Evolutionary conservation across 305 asterid species (phyloP), one percentile per base, ranked within the genome.

Genomic region (Rubia balearica): DNA sequence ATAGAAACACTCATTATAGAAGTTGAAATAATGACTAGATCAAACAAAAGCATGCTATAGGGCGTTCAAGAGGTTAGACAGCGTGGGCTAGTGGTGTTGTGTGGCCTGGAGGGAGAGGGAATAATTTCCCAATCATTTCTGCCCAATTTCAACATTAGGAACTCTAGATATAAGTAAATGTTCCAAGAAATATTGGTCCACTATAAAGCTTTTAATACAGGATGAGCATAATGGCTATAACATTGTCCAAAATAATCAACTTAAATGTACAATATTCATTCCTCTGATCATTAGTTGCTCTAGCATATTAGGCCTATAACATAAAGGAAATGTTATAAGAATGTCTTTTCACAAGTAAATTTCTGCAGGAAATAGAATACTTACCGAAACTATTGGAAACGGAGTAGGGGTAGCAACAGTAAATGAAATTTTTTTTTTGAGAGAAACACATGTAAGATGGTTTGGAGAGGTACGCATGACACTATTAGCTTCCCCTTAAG

Each of bases 101-200:
- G 61, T 56, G 61, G 61, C 61, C 7, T 56, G 61, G 61, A 56
- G 61, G 11, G 61, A 51, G 61, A 56, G 61, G 11, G 61, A 51
- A 51, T 51, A 48, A 48, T 48, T 48, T 55, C 22, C 11, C 61
- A 56, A 56, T 56, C 33, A 21, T 21, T 8, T 10, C 19, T 17
- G 30, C 4, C 61, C 61, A 56, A 19, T 5, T 19, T 56, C 21
- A 56, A 56, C 21, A 49, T 56, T 56, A n/a, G 30, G 19, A 19
- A 8, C 30, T 56, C 33, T 21, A 17, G 30, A 56, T 56, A 56
- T 17, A 55, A 55, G 10, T 16, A 17, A 56, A n/a, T 19, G 30
- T 56, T 21, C 33, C 33, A 19, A 56, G 1, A 56, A 56, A 17
- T 19, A 33, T 56, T 56, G 33, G 33, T 19, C 33, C 61, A 56